Evolutionary conservation across 768 basidiomycete species (phyloP).

Genomic region (Hortiboletus flavorubellus): DNA sequence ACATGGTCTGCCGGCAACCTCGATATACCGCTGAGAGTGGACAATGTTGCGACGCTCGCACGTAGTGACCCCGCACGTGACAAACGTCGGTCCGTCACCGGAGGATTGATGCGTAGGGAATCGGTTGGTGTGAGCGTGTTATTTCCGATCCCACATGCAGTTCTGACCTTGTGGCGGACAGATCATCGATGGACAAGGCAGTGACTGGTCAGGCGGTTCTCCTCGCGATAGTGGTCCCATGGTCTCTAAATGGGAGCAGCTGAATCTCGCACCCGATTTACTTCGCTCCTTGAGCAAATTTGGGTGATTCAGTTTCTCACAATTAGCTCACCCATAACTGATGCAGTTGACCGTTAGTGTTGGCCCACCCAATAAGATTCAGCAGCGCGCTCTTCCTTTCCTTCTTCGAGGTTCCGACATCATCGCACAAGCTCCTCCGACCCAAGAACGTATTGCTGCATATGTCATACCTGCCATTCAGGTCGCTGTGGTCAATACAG

Average conservation of each 20-base stretch:
- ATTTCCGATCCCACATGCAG: constrained; percentile 3
- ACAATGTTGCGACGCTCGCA: constrained; percentile 36
- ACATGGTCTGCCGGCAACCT: constrained; percentile 84
- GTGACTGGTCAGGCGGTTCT: constrained; percentile 49
- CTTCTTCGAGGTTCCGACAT: constrained; percentile 92
- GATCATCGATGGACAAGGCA: constrained; percentile 55
- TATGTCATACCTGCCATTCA: constrained; percentile 93
- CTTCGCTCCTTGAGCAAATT: constrained; percentile 89
- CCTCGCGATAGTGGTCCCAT: constrained; percentile 74
- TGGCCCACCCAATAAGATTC: constrained; percentile 98
- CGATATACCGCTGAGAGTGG: constrained; percentile 63
- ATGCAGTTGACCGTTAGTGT: constrained; percentile 50
- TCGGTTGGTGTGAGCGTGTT: constrained; percentile 59
- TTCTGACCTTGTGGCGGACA: constrained; percentile 29
- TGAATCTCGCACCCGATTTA: constrained; percentile 81
- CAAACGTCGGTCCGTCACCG: constrained; percentile 73
- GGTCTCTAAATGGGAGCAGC: constrained; percentile 95
- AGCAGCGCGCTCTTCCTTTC: constrained; percentile 94
- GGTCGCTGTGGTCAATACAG: constrained; percentile 65
- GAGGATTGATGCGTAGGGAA: constrained; percentile 65
- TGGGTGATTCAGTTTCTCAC: constrained; percentile 57
- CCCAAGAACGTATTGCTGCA: constrained; percentile 96
- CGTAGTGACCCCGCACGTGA: constrained; percentile 46
- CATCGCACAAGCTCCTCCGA: constrained; percentile 98
- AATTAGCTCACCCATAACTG: constrained; percentile 11